These are phyloP conservation scores for Hypoxylon sp. DNA, from an alignment of 2,329 filamentous ascomycete genomes.

Conservation along the genomic window DNA sequence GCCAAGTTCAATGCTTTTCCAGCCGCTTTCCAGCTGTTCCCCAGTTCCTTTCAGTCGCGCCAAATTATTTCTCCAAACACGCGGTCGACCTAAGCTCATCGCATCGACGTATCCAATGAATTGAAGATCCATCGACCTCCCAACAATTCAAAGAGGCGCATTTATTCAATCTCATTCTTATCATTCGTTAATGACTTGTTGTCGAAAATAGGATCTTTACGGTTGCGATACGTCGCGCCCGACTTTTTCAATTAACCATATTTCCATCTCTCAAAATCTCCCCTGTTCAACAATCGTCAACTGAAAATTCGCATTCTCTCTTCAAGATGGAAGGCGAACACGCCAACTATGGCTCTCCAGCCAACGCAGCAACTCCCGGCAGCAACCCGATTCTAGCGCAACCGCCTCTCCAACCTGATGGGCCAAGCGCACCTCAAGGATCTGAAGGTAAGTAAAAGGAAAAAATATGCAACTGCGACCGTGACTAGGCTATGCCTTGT, in stretches of 20 bases:
- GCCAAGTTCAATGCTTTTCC: slow-evolving; percentile 39
- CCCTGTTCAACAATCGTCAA: slow-evolving; percentile 20
- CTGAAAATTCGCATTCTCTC: slow-evolving; percentile 34
- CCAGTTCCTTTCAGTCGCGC: slow-evolving; percentile 47
- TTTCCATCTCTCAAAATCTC: slow-evolving; percentile 9
- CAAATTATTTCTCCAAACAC: slow-evolving; percentile 58
- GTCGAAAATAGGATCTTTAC: slow-evolving; percentile 34
- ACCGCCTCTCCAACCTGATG: slow-evolving; percentile 65
- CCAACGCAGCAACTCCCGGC: slow-evolving; percentile 69
- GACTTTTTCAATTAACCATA: slow-evolving; percentile 26
- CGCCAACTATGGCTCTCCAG: slow-evolving; percentile 70
- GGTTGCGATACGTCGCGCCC: slow-evolving; percentile 44
- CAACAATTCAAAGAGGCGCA: slow-evolving; percentile 22
- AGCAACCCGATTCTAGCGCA: slow-evolving; percentile 71
- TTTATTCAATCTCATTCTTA: slow-evolving; percentile 23
- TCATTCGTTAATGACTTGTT: slow-evolving; percentile 42
- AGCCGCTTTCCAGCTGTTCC: slow-evolving; percentile 22
- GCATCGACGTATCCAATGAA: slow-evolving; percentile 40
- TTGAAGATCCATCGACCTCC: slow-evolving; percentile 41
- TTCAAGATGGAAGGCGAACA: slow-evolving; percentile 71
- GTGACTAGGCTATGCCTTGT: slow-evolving; percentile 10
- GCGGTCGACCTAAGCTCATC: slow-evolving; percentile 52
- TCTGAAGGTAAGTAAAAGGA: slow-evolving; percentile 62
- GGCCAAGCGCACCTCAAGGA: slow-evolving; percentile 55
- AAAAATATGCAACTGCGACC: slow-evolving; percentile 18